Evolutionary conservation across 1,284 basidiomycete species (phyloP).

Genomic region (Pseudozyma thailandica): DNA sequence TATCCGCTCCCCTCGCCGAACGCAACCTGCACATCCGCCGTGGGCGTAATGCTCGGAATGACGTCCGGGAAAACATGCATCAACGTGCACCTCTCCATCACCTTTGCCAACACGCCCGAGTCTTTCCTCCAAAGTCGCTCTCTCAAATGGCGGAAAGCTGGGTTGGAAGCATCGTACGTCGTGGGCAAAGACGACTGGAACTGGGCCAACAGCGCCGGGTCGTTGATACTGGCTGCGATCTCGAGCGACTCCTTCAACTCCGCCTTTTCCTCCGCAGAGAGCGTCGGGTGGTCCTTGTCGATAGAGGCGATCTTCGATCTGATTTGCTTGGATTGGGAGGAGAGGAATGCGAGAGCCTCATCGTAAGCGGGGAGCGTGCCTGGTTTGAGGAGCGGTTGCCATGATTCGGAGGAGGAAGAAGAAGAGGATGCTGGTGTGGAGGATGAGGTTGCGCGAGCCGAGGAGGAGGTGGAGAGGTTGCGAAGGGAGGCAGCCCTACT

Average conservation of each 20-base stretch:
- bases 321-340: slow-evolving; percentile 69
- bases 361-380: slow-evolving; percentile 85
- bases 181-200: slow-evolving; percentile 70
- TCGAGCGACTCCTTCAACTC: slow-evolving; percentile 70
- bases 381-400: slow-evolving; percentile 72
- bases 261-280: slow-evolving; percentile 16
- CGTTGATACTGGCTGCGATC: slow-evolving; percentile 78
- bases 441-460: neutral
- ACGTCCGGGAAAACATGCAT: slow-evolving; percentile 92
- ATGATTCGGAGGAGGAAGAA: slow-evolving; percentile 13
- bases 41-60: slow-evolving; percentile 78
- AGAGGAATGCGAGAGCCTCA: slow-evolving; percentile 78
- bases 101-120: slow-evolving; percentile 38
- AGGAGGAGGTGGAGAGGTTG: slow-evolving; percentile 7
- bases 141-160: slow-evolving; percentile 80
- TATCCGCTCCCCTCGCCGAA: slow-evolving; percentile 70
- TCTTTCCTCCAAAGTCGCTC: slow-evolving; percentile 81
- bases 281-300: slow-evolving; percentile 10
- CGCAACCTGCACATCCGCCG: slow-evolving; percentile 77
- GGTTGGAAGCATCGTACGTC: slow-evolving; percentile 69
- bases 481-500: neutral
- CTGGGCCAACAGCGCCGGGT: slow-evolving; percentile 80
- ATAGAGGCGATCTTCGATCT: slow-evolving; percentile 71
- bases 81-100: slow-evolving; percentile 91
- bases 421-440: slow-evolving; percentile 4